Conservation (phyloP, 768 basidiomycete species). For the Boletus sp. region DNA sequence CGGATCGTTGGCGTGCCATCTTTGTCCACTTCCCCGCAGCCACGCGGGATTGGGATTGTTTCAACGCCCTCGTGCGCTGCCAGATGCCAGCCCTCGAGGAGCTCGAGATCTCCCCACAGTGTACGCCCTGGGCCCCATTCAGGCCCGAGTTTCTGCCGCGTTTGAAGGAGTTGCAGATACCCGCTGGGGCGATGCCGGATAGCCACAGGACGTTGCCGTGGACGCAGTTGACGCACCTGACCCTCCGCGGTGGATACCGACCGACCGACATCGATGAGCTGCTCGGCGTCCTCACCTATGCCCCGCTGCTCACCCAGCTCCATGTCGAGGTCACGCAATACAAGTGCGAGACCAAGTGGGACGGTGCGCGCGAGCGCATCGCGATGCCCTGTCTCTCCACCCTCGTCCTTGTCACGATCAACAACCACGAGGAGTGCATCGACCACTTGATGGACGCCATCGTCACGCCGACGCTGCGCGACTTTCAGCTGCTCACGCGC, state of each 20-base stretch:
- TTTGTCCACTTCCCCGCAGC: slow-evolving; percentile 32
- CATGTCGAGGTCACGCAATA: slow-evolving; percentile 34
- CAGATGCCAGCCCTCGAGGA: slow-evolving; percentile 28
- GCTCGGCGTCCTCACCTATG: slow-evolving; percentile 24
- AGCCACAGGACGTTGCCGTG: slow-evolving; percentile 33
- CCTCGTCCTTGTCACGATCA: slow-evolving; percentile 33
- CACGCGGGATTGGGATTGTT: slow-evolving; percentile 29
- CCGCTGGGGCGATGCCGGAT: slow-evolving; percentile 31
- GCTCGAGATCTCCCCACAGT: slow-evolving; percentile 33
- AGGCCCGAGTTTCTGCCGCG: slow-evolving; percentile 25
- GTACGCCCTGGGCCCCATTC: slow-evolving; percentile 32
- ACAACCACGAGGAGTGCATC: slow-evolving; percentile 28
- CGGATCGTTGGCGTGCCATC: slow-evolving; percentile 31
- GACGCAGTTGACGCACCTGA: slow-evolving; percentile 33
- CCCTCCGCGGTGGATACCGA: slow-evolving; percentile 31
- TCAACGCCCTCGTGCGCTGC: slow-evolving; percentile 23
- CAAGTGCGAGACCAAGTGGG: slow-evolving; percentile 29
- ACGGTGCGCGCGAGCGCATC: slow-evolving; percentile 19
- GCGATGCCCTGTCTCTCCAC: slow-evolving; percentile 31
- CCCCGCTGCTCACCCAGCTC: slow-evolving; percentile 28
- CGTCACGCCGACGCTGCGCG: slow-evolving; percentile 23
- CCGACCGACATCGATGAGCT: slow-evolving; percentile 26
- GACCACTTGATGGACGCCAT: slow-evolving; percentile 27
- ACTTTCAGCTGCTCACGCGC: slow-evolving; percentile 32
- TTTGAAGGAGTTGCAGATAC: slow-evolving; percentile 28